These are phyloP conservation scores for Tuber magnatum DNA, from an alignment of 495 filamentous ascomycete species.

Conservation along the genomic window DNA sequence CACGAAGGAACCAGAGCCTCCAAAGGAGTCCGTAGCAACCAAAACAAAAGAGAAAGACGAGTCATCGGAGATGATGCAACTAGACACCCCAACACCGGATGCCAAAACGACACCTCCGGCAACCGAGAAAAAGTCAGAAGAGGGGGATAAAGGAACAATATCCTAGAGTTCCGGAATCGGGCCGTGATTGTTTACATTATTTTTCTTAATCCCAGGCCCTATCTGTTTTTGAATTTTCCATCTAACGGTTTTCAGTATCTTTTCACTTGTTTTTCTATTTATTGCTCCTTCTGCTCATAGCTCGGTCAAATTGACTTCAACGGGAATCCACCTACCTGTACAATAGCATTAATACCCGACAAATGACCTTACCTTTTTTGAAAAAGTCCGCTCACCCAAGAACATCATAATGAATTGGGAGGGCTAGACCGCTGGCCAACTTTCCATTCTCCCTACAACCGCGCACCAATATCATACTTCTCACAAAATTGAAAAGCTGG, in stretches of 20 bases:
- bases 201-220: neutral
- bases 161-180: neutral
- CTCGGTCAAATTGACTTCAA: neutral
- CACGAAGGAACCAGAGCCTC: neutral
- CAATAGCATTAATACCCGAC: conserved; percentile 1
- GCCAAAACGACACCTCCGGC: neutral
- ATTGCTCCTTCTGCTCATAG: neutral
- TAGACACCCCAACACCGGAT: neutral
- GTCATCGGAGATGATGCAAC: conserved; percentile 2
- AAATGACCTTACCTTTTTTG: neutral
- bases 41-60: neutral
- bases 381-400: neutral
- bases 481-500: neutral
- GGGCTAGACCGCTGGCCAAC: neutral
- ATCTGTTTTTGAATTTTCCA: neutral
- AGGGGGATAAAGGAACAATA: neutral
- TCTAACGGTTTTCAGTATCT: neutral
- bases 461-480: neutral
- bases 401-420: neutral
- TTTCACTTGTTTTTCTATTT: neutral
- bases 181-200: neutral
- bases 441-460: neutral
- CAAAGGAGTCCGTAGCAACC: neutral
- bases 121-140: neutral
- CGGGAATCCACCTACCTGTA: neutral